A percentile compares a stretch with the other conserved stretches of the same genome.
These are phyloP conservation scores for Dactylonectria macrodidyma DNA, from an alignment of 2,329 filamentous ascomycete species.

Conservation along the genomic window DNA sequence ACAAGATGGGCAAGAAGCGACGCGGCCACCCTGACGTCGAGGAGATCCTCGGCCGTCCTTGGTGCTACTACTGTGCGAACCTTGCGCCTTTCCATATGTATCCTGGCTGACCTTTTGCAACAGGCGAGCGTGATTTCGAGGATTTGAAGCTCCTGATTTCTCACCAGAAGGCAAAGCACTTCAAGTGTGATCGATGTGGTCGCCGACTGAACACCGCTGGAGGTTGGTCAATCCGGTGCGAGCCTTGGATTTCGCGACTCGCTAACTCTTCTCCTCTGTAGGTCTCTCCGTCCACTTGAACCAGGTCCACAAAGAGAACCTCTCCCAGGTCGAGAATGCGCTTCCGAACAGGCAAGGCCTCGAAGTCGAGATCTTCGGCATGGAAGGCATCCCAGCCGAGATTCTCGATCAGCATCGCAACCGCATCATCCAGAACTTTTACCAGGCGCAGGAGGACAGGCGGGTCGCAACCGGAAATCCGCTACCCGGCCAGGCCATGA, in stretches of 20 bases:
- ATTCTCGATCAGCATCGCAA: slow-evolving; percentile 87
- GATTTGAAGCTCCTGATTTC: slow-evolving; percentile 96
- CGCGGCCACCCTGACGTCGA: slow-evolving; percentile 88
- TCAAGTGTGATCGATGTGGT: slow-evolving; percentile 94
- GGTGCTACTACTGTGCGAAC: slow-evolving; percentile 93
- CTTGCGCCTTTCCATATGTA: slow-evolving; percentile 25
- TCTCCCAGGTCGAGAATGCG: slow-evolving; percentile 92
- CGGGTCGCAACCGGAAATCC: slow-evolving; percentile 88
- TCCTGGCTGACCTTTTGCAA: slow-evolving; percentile 43
- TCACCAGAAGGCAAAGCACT: slow-evolving; percentile 99
- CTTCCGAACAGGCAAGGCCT: slow-evolving; percentile 87
- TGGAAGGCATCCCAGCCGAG: slow-evolving; percentile 95
- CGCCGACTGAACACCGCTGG: slow-evolving; percentile 93
- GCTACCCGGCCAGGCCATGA: slow-evolving; percentile 74
- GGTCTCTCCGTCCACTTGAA: slow-evolving; percentile 97
- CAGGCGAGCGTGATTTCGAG: slow-evolving; percentile 94
- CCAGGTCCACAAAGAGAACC: slow-evolving; percentile 96
- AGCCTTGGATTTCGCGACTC: background rate
- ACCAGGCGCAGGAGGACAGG: slow-evolving; percentile 87
- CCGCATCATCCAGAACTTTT: slow-evolving; percentile 87
- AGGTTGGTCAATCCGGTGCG: slow-evolving; percentile 68
- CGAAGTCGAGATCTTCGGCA: slow-evolving; percentile 97
- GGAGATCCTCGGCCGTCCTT: slow-evolving; percentile 88
- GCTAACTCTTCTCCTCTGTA: slow-evolving; percentile 55
- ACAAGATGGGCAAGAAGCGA: slow-evolving; percentile 88